Base-by-base conservation (phyloP, 2,329 filamentous ascomycete genomes). In the Cytospora mali region DNA sequence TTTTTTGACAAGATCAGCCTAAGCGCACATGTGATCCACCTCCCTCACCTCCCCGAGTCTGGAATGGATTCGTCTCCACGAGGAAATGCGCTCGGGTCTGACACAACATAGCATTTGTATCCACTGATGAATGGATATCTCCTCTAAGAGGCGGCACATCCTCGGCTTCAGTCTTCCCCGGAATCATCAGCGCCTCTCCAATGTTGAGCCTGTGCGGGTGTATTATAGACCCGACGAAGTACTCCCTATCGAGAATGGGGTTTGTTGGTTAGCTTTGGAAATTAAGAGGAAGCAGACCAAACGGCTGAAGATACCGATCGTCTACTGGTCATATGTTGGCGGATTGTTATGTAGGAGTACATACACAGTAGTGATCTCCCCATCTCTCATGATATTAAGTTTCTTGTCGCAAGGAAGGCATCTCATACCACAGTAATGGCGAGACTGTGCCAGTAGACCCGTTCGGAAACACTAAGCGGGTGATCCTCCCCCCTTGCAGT, bases 401-500 rank as follows among this genome's bases (percentile, higher is more conserved):
- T 70, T 68, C 31, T 72, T 69, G 0, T 73, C 75, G 23, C 9
- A 3, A 59, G 33, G 33, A 35, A 39, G 35, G 16, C 16, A 35
- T 28, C 75, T 35, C 76, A n/a, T n/a, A n/a, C n/a, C n/a, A n/a
- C 77, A 79, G n/a, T 77, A 6, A 78, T 70, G 23, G 78, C 76
- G 46, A 77, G 77, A 25, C 65, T 71, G 31, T 61, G 58, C 13
- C 55, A 64, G 18, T 62, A 58, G 58, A 64, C 58, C 51, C 55
- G 58, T 13, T 50, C 51, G 3, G 62, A 42, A 16, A 23, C 62
- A 35, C 55, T 55, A 31, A 62, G 35, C 11, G 35, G 25, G 14
- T 52, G 46, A 0, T 58, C 58, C 49, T 62, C 50, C 11, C 52
- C n/a, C 46, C 21, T 46, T 53, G 3, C 53, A 35, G n/a, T 55